A percentile compares a stretch with the other conserved stretches of the same genome.
These are phyloP conservation scores for Chaetomium olivaceum DNA, from an alignment of 2,329 filamentous ascomycete genomes.

Conservation along the genomic window DNA sequence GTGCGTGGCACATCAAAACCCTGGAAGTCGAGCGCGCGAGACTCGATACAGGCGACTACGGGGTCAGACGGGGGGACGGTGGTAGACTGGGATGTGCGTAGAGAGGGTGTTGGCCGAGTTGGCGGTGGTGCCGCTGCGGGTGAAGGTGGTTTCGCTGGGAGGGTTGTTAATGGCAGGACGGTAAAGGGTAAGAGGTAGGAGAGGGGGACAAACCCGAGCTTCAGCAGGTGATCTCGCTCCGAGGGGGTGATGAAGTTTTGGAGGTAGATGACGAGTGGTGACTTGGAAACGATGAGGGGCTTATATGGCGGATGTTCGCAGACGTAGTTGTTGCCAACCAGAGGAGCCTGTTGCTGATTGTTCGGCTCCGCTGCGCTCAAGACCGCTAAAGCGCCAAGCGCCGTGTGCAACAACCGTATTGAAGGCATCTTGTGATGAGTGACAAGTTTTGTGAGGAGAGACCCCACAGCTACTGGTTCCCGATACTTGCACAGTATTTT, in stretches of 20 bases:
- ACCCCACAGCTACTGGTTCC: too few species aligned
- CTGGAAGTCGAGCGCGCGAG: conserved; percentile 49
- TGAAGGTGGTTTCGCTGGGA: conserved; percentile 46
- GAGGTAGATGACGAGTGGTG: conserved; percentile 53
- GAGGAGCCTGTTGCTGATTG: conserved; percentile 10
- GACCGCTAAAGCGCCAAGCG: neutral
- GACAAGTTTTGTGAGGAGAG: neutral
- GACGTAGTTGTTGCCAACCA: conserved; percentile 18
- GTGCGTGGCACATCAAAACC: conserved; percentile 42
- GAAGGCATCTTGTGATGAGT: neutral
- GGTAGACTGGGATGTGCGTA: conserved; percentile 50
- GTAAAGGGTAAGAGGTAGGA: neutral
- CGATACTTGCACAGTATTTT: too few species aligned
- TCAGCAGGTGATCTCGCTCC: conserved; percentile 45
- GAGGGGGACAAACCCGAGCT: neutral
- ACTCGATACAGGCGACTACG: conserved; percentile 49
- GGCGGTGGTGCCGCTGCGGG: conserved; percentile 44
- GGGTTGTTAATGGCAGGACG: neutral
- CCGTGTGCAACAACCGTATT: neutral
- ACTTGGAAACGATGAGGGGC: conserved; percentile 48
- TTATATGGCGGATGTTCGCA: conserved; percentile 41
- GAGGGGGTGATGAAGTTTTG: conserved; percentile 46
- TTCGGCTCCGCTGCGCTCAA: neutral
- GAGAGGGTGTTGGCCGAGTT: conserved; percentile 38
- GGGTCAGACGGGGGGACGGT: conserved; percentile 43